Evolutionary conservation across 1,284 basidiomycete genomes (phyloP), one percentile per base, ranked within the genome.

Genomic region (Entoloma clypeatum): DNA sequence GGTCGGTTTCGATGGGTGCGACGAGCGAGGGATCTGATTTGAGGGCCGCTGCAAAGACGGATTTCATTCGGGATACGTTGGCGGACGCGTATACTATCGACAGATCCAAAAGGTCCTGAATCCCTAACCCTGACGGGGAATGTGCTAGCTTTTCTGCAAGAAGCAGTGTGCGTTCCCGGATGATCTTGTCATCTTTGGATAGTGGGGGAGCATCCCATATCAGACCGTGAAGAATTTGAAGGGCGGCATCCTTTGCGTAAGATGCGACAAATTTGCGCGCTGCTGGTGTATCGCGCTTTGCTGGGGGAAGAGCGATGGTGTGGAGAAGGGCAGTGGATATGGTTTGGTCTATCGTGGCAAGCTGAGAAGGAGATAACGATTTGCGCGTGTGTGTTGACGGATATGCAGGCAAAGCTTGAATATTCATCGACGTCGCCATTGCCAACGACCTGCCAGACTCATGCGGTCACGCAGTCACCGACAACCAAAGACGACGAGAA

Each of bases 81-180:
- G 64, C 61, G 7, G 60, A 58, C 0, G 70, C 66, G 53, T 81
- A 85, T 2, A 71, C 68, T 36, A 86, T 69, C 11, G 74, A 64
- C 8, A 87, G 65, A 60, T 86, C 82, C 7, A 86, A 61, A 2
- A 87, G 61, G 0, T 67, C 72, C 45, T 70, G 69, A 4, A 74
- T 55, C 42, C 77, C 73, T 6, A 84, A 57, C 7, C 64, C 65
- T 3, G 62, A 53, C 7, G 57, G 31, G 9, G 65, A 59, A 5
- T 53, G 53, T 2, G 69, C 71, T 8, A 79, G 53, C 32, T 69
- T 73, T 50, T 79, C 74, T 1, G 79, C 74, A 4, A 86, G 69
- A 5, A 69, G 50, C n/a, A 86, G 61, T 0, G 70, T 67, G n/a
- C 65, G 62, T 36, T 71, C 69, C n/a, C 65, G 67, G 37, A 85